Conservation (phyloP, 202 grass and related monocot species). For the Zoysia matrella region DNA sequence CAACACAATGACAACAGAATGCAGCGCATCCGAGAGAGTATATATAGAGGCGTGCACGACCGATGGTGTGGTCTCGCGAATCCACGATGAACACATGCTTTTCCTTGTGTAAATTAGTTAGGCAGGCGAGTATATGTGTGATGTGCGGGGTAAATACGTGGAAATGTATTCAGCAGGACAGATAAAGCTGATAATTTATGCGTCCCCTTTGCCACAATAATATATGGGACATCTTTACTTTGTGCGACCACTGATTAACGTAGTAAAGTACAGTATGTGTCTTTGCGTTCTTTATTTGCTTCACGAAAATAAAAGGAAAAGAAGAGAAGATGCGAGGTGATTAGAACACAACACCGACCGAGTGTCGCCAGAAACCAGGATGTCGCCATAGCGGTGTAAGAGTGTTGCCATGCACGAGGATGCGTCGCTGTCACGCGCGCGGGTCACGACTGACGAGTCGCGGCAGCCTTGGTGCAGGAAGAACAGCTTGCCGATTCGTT, state of each 20-base stretch:
- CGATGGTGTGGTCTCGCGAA: too few species aligned
- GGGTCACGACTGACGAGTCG: background rate
- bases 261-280: too few species aligned
- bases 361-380: slow-evolving; percentile 15
- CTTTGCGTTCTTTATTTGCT: background rate
- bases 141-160: background rate
- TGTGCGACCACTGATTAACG: background rate
- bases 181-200: background rate
- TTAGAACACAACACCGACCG: background rate
- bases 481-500: background rate
- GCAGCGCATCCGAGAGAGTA: background rate
- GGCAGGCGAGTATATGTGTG: background rate
- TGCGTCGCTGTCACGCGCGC: slow-evolving; percentile 27
- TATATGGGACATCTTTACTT: background rate
- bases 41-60: slow-evolving; percentile 11
- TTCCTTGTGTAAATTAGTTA: background rate
- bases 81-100: background rate
- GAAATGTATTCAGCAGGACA: background rate
- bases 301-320: background rate
- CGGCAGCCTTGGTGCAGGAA: background rate
- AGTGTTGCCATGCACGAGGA: slow-evolving; percentile 46
- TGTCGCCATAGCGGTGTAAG: slow-evolving; percentile 62
- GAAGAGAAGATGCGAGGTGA: background rate
- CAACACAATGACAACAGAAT: slow-evolving; percentile 14
- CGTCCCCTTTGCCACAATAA: background rate